Conservation (phyloP, 1,284 basidiomycete species). For the Boletellus deceptivus region DNA sequence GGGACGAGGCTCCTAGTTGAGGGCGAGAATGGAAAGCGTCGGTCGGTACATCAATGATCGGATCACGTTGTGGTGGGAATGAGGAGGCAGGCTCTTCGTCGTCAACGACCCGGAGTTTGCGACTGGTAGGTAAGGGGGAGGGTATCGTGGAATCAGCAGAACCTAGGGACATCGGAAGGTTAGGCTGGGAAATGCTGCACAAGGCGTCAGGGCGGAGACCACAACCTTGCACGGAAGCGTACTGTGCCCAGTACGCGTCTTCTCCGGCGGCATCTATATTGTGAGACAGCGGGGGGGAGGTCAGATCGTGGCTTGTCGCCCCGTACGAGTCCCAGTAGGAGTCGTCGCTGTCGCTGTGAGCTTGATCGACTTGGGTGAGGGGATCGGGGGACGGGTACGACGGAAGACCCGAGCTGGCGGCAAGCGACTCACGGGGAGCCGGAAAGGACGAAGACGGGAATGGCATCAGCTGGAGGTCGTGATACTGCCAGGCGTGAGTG, state of each 20-base stretch:
- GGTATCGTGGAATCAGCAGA: slow-evolving; percentile 33
- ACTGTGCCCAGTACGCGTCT: slow-evolving; percentile 76
- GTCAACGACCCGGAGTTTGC: slow-evolving; percentile 16
- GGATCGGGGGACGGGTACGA: slow-evolving; percentile 13
- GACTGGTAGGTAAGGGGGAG: slow-evolving; percentile 26
- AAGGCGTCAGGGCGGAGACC: slow-evolving; percentile 10
- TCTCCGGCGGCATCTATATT: slow-evolving; percentile 33
- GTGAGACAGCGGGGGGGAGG: slow-evolving; percentile 5
- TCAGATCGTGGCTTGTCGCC: slow-evolving; percentile 32
- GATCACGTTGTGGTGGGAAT: slow-evolving; percentile 5
- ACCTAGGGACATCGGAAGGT: slow-evolving; percentile 16
- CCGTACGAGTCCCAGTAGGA: slow-evolving; percentile 71
- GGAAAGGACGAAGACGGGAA: slow-evolving; percentile 55
- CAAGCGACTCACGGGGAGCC: slow-evolving; percentile 40
- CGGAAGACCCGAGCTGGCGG: slow-evolving; percentile 1
- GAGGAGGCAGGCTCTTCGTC: slow-evolving; percentile 1
- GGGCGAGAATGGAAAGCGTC: slow-evolving; percentile 14
- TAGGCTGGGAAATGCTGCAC: slow-evolving; percentile 2
- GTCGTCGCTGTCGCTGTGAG: slow-evolving; percentile 42
- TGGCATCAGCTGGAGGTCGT: slow-evolving; percentile 68
- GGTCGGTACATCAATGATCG: slow-evolving; percentile 22
- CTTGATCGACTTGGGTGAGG: slow-evolving; percentile 6
- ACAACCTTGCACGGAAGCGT: slow-evolving; percentile 65
- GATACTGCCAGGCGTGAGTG: slow-evolving; percentile 61
- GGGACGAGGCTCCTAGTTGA: slow-evolving; percentile 25